Base-by-base conservation (phyloP, 306 rosid species). In the Alnus glutinosa region DNA sequence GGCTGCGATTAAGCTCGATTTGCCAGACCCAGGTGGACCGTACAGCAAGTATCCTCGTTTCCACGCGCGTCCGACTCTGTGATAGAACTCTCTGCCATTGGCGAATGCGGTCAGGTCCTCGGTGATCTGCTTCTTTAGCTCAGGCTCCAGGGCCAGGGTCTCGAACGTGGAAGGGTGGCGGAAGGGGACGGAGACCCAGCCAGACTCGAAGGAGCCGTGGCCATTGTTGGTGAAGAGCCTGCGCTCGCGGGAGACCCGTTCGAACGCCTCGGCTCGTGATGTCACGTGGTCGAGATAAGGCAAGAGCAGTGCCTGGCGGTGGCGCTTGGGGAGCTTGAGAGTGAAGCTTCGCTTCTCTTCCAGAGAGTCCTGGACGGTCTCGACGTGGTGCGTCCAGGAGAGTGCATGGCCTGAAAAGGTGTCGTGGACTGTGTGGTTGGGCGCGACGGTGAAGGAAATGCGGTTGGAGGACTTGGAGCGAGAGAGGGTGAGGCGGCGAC, bases 21-120 rank as follows among this genome's bases (percentile, higher is more conserved):
- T 93, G 8, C 98, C 98, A 11, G 98, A 85, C 7, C 98, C 98
- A 1, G 98, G 98, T 3, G 91, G 97, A 1, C 98, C 98, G 34
- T 93, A 83, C 1, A 93, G 91, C 69, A 91, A 75, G 75, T 93
- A 93, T 9, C 98, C 98, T 1, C 97, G 90, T 16, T 93, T 93
- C 98, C 98, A 93, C 0, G 98, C 97, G 2, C 97, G 90, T 1
- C 98, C 97, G 48, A 93, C 97, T 67, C 93, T 84, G 28, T 88
- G 87, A 30, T 93, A 93, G 61, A 91, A 91, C 57, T 89, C 95
- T 62, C 77, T 89, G 2, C 98, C 98, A 32, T 83, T 76, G 0
- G 97, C 64, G 15, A 93, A 93, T 2, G 91, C 88, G 0, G 85
- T 88, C 37, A 93, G 79, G 55, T 93, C 98, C n/a, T 81, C 78